Evolutionary conservation across 1,284 basidiomycete genomes (phyloP), one percentile per base, ranked within the genome.

Genomic region (Ustilago crameri): DNA sequence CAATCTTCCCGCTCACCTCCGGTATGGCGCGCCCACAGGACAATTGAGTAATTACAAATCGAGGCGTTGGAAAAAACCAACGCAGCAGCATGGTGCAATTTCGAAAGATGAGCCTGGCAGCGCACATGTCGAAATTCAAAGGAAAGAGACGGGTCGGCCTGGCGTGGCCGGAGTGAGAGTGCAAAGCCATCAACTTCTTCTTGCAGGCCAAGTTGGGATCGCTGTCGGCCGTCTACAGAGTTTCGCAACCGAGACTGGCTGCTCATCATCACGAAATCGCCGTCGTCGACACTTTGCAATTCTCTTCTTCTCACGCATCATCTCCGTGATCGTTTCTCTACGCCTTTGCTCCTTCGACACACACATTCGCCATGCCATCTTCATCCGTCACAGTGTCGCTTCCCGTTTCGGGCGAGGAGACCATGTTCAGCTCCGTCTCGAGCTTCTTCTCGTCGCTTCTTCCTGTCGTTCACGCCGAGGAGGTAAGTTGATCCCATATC

Each of bases 391-490:
- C 68, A 57, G 41, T 65, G n/a, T 50, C 58, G 45, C 51, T 63
- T 52, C 60, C 56, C 48, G 65, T 46, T 27, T 46, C 55, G 55
- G 51, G 43, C 41, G 70, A 73, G 38, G 65, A 74, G 52, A 71
- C 73, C 43, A 46, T 75, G 48, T 68, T 75, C 55, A 61, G 54
- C 52, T 60, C 61, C 43, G 69, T 75, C 38, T 57, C 69, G 46
- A 61, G 58, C 54, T 76, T 77, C 65, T 69, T 74, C 72, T 61
- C 67, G 48, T 66, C 71, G 34, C 49, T 80, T 38, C 46, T 80
- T 43, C 76, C 78, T 26, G 63, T 68, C 26, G 74, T 50, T 43
- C 66, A 75, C 67, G 70, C 66, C 69, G 76, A 79, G 51, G 65
- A 73, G 65, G 68, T 72, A 63, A 73, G 74, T 67, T 59, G 66